Evolutionary conservation across 257 asterid genomes (phyloP), one percentile per base, ranked within the genome.

Genomic region (Linaria vulgaris): DNA sequence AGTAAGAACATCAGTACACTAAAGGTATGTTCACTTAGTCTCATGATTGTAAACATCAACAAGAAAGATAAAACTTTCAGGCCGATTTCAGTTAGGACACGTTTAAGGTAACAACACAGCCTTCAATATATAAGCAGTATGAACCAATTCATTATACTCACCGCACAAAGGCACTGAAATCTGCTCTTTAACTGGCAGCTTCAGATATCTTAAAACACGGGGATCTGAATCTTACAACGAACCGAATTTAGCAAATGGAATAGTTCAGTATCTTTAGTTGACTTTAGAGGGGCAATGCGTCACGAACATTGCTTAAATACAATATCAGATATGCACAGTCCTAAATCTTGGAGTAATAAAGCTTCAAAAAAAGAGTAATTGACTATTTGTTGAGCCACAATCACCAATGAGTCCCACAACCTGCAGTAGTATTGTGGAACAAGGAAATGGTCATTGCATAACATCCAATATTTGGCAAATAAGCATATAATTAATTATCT

Each of bases 361-460:
- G 78, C 84, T 86, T 69, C 78, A 81, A 81, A 71, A 80, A 67
- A 79, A 76, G 79, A 79, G 59, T 49, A 72, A 79, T 61, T 74
- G 79, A 46, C 63, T 75, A 75, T 64, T 63, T 68, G 82, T 82
- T 75, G 88, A 70, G 77, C 91, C 86, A 83, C 78, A 75, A 73
- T 74, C 90, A 83, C 75, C 88, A 62, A 49, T 68, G 89, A 75
- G 73, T 85, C 83, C 84, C 79, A 77, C 76, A 76, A 79, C 92
- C 96, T 88, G 95, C 92, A 86, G 84, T 76, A 30, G 78, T 74
- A 81, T 74, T 70, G 77, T 63, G 80, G 81, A 82, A 78, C 78
- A 82, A 57, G 74, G 65, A 34, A 68, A 72, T 64, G 61, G 88
- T 79, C 88, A 82, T 69, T 59, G 75, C 69, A 68, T 53, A 72